Evolutionary conservation across 2,329 filamentous ascomycete species (phyloP).

Genomic region (Neopestalotiopsis clavispora): DNA sequence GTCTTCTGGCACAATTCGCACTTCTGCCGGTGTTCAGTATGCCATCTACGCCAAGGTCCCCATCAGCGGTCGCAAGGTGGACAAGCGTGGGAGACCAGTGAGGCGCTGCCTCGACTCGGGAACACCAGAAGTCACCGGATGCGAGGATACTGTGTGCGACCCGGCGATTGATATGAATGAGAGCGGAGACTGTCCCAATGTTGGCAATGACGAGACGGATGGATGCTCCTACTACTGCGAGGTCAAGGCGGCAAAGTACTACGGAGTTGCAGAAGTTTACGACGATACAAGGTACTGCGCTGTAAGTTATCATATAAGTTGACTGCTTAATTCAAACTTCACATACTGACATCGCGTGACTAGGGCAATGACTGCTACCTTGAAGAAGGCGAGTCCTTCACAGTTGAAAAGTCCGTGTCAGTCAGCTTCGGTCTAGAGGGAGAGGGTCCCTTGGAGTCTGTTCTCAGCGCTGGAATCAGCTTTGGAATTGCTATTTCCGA

Average conservation of each 20-base stretch:
- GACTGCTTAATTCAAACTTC: not conserved
- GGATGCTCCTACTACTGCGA: not conserved
- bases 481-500: not conserved
- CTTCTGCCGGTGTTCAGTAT: not conserved
- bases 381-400: not conserved
- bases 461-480: not conserved
- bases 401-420: not conserved
- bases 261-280: not conserved
- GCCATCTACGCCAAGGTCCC: not conserved
- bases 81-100: not conserved
- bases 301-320: not conserved
- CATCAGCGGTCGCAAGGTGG: not conserved
- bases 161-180: not conserved
- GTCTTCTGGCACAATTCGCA: not conserved
- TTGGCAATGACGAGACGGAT: not conserved
- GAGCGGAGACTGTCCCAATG: not conserved
- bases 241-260: not conserved
- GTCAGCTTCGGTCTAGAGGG: not conserved
- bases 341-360: not conserved
- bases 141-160: not conserved
- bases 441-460: not conserved
- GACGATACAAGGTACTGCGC: not conserved
- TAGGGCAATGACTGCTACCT: not conserved
- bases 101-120: not conserved
- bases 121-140: not conserved